Percentiles rank a stretch among this genome's conserved stretches.
Conservation (phyloP, 1,139 yeast species). For the Sugiyamaella paludigena region DNA sequence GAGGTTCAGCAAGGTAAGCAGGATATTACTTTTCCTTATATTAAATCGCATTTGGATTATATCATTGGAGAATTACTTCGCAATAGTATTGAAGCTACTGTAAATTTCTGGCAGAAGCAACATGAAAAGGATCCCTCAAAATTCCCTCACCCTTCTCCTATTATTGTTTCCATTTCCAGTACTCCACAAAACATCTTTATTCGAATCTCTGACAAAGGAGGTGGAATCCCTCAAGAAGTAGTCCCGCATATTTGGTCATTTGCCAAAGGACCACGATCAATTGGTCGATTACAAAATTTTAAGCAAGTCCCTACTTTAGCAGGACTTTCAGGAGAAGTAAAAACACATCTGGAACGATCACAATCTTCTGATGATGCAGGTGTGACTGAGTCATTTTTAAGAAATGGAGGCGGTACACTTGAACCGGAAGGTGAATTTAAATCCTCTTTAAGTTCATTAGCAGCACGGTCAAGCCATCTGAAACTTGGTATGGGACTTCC, state of each 20-base stretch:
- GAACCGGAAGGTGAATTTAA: conserved; percentile 10
- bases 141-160: conserved; percentile 57
- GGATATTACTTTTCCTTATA: conserved; percentile 68
- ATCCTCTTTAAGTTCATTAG: conserved; percentile 52
- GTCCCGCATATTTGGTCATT: conserved; percentile 78
- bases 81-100: conserved; percentile 79
- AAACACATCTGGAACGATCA: conserved; percentile 19
- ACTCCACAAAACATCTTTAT: conserved; percentile 66
- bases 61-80: conserved; percentile 82
- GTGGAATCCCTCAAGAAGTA: conserved; percentile 66
- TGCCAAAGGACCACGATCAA: conserved; percentile 38
- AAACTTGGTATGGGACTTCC: conserved; percentile 88
- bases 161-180: conserved; percentile 66
- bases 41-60: conserved; percentile 83
- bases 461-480: conserved; percentile 68
- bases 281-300: conserved; percentile 33
- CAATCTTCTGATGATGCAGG: neutral
- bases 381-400: conserved; percentile 1
- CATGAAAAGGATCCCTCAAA: conserved; percentile 30
- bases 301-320: conserved; percentile 41
- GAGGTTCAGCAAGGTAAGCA: conserved; percentile 51
- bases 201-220: conserved; percentile 85
- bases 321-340: conserved; percentile 30
- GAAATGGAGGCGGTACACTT: neutral
- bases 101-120: conserved; percentile 41